A percentile compares a stretch with the other conserved stretches of the same genome.
Conservation (phyloP, 306 rosid genomes). For the Ceratonia siliqua region DNA sequence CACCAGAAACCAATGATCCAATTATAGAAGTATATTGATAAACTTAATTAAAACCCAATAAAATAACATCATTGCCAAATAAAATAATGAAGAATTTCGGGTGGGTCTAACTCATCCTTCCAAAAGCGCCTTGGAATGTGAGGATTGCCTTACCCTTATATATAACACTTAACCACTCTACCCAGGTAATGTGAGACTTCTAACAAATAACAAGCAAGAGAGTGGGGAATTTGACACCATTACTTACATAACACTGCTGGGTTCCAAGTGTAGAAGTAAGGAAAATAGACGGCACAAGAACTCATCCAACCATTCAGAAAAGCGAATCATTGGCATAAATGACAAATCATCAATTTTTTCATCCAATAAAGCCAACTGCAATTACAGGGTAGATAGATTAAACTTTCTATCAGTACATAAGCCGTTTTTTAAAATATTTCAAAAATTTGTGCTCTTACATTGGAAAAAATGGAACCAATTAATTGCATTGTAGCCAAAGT, state of each 20-base stretch:
- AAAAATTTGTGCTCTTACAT: conserved; percentile 59
- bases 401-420: conserved; percentile 25
- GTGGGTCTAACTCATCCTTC: no score
- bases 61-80: conserved; percentile 5
- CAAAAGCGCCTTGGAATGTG: no score
- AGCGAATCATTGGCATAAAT: conserved; percentile 78
- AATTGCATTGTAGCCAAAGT: conserved; percentile 98
- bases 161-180: no score
- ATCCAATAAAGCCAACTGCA: conserved; percentile 86
- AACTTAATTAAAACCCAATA: conserved; percentile 29
- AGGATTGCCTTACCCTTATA: no score
- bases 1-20: conserved; percentile 44
- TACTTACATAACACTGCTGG: conserved; percentile 89
- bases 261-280: conserved; percentile 89
- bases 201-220: conserved; percentile 29
- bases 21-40: conserved; percentile 1
- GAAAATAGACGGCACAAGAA: conserved; percentile 96
- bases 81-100: no score
- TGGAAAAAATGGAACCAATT: conserved; percentile 92
- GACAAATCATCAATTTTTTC: conserved; percentile 73
- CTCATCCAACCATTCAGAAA: conserved; percentile 99
- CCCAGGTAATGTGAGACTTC: no score
- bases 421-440: conserved; percentile 9
- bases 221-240: conserved; percentile 23
- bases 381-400: conserved; percentile 36